These are phyloP conservation scores for Fomitopsis betulina DNA, from an alignment of 1,284 basidiomycete species.

Conservation along the genomic window DNA sequence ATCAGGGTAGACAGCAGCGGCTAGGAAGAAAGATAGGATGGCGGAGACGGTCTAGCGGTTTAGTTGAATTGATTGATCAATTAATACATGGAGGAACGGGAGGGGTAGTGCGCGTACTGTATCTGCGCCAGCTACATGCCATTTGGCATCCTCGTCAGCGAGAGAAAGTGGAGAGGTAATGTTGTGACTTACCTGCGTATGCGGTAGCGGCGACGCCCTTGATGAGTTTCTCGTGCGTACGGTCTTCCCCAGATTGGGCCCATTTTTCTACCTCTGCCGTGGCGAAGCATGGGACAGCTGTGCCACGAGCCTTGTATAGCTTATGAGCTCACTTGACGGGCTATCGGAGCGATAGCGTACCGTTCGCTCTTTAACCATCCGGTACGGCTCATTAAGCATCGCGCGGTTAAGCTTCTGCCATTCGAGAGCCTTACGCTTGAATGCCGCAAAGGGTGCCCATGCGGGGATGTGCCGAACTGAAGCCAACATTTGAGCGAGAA, in stretches of 20 bases:
- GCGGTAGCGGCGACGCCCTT: conserved; percentile 20
- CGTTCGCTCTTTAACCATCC: conserved; percentile 20
- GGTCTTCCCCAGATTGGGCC: conserved; percentile 7
- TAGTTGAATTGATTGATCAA: not conserved
- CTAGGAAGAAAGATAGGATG: conserved; percentile 22
- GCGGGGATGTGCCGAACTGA: conserved; percentile 21
- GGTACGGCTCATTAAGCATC: conserved; percentile 21
- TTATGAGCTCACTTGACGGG: not conserved
- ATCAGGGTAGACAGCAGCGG: conserved; percentile 19
- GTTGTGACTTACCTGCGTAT: conserved; percentile 17
- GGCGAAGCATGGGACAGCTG: conserved; percentile 13
- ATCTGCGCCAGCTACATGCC: conserved; percentile 18
- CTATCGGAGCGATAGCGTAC: conserved; percentile 12
- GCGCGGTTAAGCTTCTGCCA: conserved; percentile 12
- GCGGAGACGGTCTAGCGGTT: conserved; percentile 17
- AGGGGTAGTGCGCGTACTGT: conserved; percentile 12
- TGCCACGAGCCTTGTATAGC: conserved; percentile 13
- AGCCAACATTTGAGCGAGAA: not conserved
- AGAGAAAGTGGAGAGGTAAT: not conserved
- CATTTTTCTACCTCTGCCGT: conserved; percentile 12
- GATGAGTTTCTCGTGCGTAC: conserved; percentile 13
- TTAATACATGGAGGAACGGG: not conserved
- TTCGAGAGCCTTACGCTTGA: conserved; percentile 19
- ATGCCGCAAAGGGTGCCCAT: conserved; percentile 23
- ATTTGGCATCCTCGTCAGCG: not conserved